These are phyloP conservation scores for Aspergillus piperis DNA, from an alignment of 2,329 filamentous ascomycete genomes.

Conservation along the genomic window DNA sequence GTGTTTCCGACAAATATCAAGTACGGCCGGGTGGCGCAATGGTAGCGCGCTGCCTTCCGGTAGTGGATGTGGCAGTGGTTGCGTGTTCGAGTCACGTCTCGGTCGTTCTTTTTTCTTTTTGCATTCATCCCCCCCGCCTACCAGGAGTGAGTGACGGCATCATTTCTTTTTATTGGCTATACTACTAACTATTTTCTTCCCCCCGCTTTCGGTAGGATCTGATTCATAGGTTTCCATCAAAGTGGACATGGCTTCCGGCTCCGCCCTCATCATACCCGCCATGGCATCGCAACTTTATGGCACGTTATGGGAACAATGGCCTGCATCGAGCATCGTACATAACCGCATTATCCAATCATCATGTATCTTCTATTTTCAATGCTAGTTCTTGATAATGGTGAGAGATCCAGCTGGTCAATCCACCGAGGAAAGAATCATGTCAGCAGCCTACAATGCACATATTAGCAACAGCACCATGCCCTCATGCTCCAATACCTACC, in stretches of 20 bases:
- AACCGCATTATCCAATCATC: too few relatives aligned
- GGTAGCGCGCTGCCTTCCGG: slow-evolving; percentile 8
- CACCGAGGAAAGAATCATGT: not conserved
- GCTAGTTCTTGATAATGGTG: too few relatives aligned
- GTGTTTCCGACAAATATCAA: not conserved
- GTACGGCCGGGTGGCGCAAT: slow-evolving; percentile 4
- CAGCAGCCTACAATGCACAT: not conserved
- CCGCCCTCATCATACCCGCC: too few relatives aligned
- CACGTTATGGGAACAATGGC: too few relatives aligned
- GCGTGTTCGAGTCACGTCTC: slow-evolving; percentile 9
- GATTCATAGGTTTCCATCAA: too few relatives aligned
- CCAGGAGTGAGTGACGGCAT: not conserved
- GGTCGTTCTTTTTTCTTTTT: not conserved
- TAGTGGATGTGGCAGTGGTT: slow-evolving; percentile 7
- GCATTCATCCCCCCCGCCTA: too few relatives aligned
- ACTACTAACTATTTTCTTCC: too few relatives aligned
- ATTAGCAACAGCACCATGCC: not conserved
- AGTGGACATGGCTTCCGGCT: too few relatives aligned
- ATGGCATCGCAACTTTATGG: too few relatives aligned
- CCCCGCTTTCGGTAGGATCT: too few relatives aligned
- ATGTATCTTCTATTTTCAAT: too few relatives aligned
- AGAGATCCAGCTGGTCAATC: not conserved
- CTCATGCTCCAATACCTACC: not conserved
- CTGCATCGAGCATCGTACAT: too few relatives aligned
- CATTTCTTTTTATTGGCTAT: not conserved